These are phyloP conservation scores for Quillaja saponaria DNA, from an alignment of 306 rosid genomes.

Conservation along the genomic window DNA sequence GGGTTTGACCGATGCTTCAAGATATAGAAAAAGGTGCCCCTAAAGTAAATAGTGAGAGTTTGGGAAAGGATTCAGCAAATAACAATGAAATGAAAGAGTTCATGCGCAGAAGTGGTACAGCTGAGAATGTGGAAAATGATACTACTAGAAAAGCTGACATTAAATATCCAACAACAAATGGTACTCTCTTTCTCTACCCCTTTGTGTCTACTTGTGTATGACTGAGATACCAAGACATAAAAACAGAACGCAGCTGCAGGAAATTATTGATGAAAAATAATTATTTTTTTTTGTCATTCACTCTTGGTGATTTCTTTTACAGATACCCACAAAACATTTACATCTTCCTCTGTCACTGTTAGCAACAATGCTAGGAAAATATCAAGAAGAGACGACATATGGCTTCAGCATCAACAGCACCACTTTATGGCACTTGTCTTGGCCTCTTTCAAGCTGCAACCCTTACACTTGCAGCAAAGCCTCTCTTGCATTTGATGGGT, in stretches of 20 bases:
- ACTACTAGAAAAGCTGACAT: conserved; percentile 16
- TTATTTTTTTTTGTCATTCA: neutral
- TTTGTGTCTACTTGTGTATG: neutral
- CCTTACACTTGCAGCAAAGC: conserved; percentile 67
- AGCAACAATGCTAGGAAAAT: conserved; percentile 36
- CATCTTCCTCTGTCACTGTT: conserved; percentile 24
- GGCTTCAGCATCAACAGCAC: conserved; percentile 95
- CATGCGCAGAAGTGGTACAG: neutral
- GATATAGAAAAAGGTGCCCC: conserved; percentile 54
- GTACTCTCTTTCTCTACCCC: conserved; percentile 22
- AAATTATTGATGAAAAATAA: no score
- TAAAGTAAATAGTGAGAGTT: conserved; percentile 19
- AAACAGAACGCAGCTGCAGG: neutral
- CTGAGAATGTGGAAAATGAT: conserved; percentile 31
- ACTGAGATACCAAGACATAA: neutral
- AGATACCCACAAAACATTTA: conserved; percentile 37
- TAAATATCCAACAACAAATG: conserved; percentile 29
- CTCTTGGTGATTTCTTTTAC: conserved; percentile 20
- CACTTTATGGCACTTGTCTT: conserved; percentile 71
- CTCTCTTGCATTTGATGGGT: conserved; percentile 80
- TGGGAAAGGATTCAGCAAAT: conserved; percentile 24
- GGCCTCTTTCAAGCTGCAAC: conserved; percentile 78
- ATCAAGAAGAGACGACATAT: conserved; percentile 52
- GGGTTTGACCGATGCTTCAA: conserved; percentile 39
- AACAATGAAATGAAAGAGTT: conserved; percentile 21